These are phyloP conservation scores for Candida sojae DNA, from an alignment of 1,139 yeast genomes.

Conservation along the genomic window DNA sequence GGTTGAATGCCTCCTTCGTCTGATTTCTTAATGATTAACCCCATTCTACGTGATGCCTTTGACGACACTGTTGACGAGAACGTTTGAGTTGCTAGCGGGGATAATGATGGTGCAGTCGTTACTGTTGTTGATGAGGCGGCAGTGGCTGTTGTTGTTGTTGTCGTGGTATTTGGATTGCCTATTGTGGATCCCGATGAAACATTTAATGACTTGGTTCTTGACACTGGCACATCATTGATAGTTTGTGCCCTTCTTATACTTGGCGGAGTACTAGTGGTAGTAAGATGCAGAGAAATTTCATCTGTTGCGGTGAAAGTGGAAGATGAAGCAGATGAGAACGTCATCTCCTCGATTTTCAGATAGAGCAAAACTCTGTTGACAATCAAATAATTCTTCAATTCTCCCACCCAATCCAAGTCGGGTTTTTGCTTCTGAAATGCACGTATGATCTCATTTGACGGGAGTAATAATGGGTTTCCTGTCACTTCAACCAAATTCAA, in stretches of 20 bases:
- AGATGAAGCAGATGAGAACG: slow-evolving; percentile 5
- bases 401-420: slow-evolving; percentile 57
- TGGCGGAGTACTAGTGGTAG: slow-evolving; percentile 18
- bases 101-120: slow-evolving; percentile 37
- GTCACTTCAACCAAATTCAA: slow-evolving; percentile 68
- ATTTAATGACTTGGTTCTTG: slow-evolving; percentile 1
- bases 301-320: background rate
- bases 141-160: background rate
- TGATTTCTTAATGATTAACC: slow-evolving; percentile 56
- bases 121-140: slow-evolving; percentile 44
- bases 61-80: slow-evolving; percentile 54
- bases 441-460: slow-evolving; percentile 42
- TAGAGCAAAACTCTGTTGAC: slow-evolving; percentile 29
- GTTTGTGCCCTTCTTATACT: slow-evolving; percentile 48
- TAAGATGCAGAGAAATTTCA: slow-evolving; percentile 7
- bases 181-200: background rate
- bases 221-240: slow-evolving; percentile 20
- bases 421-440: slow-evolving; percentile 38
- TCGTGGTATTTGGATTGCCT: slow-evolving; percentile 24
- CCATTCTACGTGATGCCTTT: slow-evolving; percentile 64
- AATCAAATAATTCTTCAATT: slow-evolving; percentile 45
- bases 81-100: slow-evolving; percentile 63
- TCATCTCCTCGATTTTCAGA: slow-evolving; percentile 22
- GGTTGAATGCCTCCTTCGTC: slow-evolving; percentile 18
- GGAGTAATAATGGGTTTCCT: slow-evolving; percentile 63